A percentile compares a stretch with the other conserved stretches of the same genome.
Conservation (phyloP, 805 yeast genomes). For the Wickerhamomyces ciferrii region DNA sequence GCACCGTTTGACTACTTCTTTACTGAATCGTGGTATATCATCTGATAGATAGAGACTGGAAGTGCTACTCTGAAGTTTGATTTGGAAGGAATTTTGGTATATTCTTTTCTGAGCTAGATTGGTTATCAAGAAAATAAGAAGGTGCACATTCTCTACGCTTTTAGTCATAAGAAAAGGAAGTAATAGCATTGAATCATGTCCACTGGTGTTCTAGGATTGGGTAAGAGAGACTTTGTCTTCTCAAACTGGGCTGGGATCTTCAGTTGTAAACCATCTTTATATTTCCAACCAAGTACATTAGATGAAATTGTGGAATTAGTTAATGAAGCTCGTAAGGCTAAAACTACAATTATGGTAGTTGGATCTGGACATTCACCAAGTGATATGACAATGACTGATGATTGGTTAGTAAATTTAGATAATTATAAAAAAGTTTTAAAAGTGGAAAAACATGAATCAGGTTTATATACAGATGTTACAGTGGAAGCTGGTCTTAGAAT, state of each 20-base stretch:
- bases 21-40: neutral
- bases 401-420: constrained; percentile 87
- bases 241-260: constrained; percentile 87
- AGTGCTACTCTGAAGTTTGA: neutral
- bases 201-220: constrained; percentile 16
- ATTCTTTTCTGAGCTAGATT: neutral
- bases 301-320: constrained; percentile 71
- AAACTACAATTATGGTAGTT: constrained; percentile 71
- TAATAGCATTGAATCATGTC: constrained; percentile 2
- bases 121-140: neutral
- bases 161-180: neutral
- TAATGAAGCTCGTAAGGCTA: constrained; percentile 49
- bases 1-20: neutral
- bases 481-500: constrained; percentile 93
- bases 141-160: neutral
- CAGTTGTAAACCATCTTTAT: constrained; percentile 66
- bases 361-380: constrained; percentile 97
- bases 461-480: constrained; percentile 77
- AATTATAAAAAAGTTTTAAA: constrained; percentile 53
- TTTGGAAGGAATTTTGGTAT: neutral
- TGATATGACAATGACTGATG: constrained; percentile 79
- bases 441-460: constrained; percentile 43
- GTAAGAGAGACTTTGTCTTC: constrained; percentile 29
- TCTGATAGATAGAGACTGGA: too few relatives aligned
- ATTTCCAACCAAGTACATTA: constrained; percentile 68